These are phyloP conservation scores for Glaciozyma antarctica DNA, from an alignment of 768 basidiomycete species.

Conservation along the genomic window DNA sequence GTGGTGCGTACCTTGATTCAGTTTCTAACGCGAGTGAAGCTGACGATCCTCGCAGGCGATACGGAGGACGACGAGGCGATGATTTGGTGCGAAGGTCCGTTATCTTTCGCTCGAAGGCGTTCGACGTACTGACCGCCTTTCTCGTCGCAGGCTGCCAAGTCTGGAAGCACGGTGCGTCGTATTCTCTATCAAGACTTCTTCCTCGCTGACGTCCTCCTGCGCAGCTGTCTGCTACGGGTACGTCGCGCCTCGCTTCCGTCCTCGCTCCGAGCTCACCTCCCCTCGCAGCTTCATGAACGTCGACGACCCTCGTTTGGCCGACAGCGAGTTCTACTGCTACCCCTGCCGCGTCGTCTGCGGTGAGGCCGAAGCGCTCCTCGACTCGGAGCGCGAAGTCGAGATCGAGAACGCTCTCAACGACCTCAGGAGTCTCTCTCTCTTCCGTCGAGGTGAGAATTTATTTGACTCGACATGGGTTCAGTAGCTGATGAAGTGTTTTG, in stretches of 20 bases:
- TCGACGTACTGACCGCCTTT: too few relatives aligned
- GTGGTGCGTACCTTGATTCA: too few relatives aligned
- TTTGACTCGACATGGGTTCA: too few relatives aligned
- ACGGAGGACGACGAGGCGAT: slow-evolving; percentile 13
- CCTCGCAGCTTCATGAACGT: slow-evolving; percentile 3
- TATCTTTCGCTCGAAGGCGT: accelerated
- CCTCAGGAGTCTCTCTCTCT: slow-evolving; percentile 16
- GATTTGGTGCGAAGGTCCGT: slow-evolving; percentile 16
- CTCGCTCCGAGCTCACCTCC: not conserved
- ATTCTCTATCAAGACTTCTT: not conserved
- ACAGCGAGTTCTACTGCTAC: slow-evolving; percentile 18
- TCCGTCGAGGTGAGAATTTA: slow-evolving; percentile 16
- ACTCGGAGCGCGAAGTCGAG: slow-evolving; percentile 7
- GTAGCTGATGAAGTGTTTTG: accelerated
- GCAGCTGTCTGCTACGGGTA: not conserved
- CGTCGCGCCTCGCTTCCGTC: not conserved
- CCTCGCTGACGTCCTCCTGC: not conserved
- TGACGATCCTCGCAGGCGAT: slow-evolving; percentile 3
- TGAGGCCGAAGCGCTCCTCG: not conserved
- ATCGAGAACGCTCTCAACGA: slow-evolving; percentile 18
- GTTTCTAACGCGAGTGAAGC: too few relatives aligned
- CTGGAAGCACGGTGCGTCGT: slow-evolving; percentile 13
- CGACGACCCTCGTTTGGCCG: slow-evolving; percentile 7
- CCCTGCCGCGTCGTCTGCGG: slow-evolving; percentile 10
- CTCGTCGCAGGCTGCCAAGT: slow-evolving; percentile 10